Conservation (phyloP, 768 basidiomycete species). For the Lactarius sanguifluus region DNA sequence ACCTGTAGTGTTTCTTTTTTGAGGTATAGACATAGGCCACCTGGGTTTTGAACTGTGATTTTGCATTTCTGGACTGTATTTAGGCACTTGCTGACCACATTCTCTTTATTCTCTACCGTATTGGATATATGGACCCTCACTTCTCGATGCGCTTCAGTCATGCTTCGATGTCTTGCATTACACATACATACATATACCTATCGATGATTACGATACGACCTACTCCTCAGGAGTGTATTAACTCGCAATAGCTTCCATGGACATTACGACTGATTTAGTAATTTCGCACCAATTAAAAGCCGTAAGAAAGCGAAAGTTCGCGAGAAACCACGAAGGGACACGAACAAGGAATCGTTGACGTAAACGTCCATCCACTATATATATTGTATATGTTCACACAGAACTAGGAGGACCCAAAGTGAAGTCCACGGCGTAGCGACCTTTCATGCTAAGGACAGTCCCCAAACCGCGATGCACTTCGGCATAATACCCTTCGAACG, state of each 20-base stretch:
- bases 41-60: slow-evolving; percentile 15
- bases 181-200: slow-evolving; percentile 15
- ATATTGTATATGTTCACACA: neutral
- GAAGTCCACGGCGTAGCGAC: slow-evolving; percentile 60
- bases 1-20: slow-evolving; percentile 26
- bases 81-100: slow-evolving; percentile 27
- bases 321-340: neutral
- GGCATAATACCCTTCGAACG: slow-evolving; percentile 73
- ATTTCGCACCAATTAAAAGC: neutral
- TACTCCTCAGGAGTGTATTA: slow-evolving; percentile 14
- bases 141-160: slow-evolving; percentile 14
- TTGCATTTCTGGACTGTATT: slow-evolving; percentile 24
- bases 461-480: slow-evolving; percentile 71
- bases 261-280: slow-evolving; percentile 1
- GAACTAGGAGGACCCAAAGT: slow-evolving; percentile 10
- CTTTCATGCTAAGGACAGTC: slow-evolving; percentile 62
- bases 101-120: slow-evolving; percentile 18
- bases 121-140: slow-evolving; percentile 17
- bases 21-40: slow-evolving; percentile 16
- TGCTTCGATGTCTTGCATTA: slow-evolving; percentile 26
- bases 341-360: neutral
- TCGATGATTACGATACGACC: slow-evolving; percentile 16
- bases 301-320: neutral
- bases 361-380: neutral
- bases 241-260: neutral